Evolutionary conservation across 2,329 filamentous ascomycete genomes (phyloP).

Genomic region (Aspergillus sp.): DNA sequence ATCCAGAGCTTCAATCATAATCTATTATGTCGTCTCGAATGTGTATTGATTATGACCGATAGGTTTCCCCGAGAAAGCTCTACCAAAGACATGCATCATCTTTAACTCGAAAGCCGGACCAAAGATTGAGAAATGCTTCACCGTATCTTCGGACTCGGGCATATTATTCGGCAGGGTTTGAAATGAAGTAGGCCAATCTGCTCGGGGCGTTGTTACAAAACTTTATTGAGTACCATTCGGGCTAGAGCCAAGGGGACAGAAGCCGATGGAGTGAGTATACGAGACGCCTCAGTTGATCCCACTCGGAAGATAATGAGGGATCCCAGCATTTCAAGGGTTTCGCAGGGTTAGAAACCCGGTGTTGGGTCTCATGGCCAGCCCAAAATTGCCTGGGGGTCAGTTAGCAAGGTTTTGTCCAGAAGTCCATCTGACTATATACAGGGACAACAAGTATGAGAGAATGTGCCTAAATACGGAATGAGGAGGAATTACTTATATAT

Average conservation of each 20-base stretch:
- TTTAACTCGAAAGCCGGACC: constrained; percentile 7
- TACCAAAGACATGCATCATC: no score
- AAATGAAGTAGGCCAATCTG: constrained; percentile 26
- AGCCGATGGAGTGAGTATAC: not conserved
- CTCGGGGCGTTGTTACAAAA: constrained; percentile 22
- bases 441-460: constrained; percentile 12
- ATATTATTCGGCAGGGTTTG: constrained; percentile 16
- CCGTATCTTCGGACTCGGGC: constrained; percentile 18
- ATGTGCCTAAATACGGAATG: not conserved
- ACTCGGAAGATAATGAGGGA: not conserved
- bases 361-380: not conserved
- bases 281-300: not conserved
- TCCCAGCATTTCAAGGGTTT: not conserved
- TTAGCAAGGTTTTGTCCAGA: not conserved
- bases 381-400: not conserved
- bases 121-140: constrained; percentile 18
- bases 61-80: no score
- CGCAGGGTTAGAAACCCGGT: not conserved
- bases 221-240: constrained; percentile 11
- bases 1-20: not conserved
- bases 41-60: no score
- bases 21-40: no score
- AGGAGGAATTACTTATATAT: constrained; percentile 17
- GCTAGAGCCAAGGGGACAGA: not conserved
- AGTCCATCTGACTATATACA: not conserved